Evolutionary conservation across 179 eudicot genomes (phyloP).

Genomic region (Corrigiola litoralis): DNA sequence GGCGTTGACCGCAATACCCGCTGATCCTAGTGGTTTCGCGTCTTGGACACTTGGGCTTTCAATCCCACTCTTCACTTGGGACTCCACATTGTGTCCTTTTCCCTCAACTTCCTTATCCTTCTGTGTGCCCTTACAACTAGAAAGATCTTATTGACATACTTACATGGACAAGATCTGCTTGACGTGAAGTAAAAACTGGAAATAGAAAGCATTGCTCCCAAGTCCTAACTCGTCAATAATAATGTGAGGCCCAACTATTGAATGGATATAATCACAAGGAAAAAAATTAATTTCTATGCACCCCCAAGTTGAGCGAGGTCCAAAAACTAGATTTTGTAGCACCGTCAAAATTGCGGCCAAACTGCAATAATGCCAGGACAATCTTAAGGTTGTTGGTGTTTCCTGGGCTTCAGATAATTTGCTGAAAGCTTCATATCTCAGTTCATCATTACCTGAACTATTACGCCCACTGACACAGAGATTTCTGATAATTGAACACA

Average conservation of each 20-base stretch:
- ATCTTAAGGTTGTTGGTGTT: slow-evolving; percentile 37
- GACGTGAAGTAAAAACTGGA: no score
- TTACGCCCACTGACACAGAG: slow-evolving; percentile 19
- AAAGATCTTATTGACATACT: no score
- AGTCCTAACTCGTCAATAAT: no score
- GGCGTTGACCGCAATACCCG: no score
- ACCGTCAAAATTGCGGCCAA: slow-evolving; percentile 7
- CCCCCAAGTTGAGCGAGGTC: not conserved
- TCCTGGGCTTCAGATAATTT: slow-evolving; percentile 27
- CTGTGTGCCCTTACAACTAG: no score
- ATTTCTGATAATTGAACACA: slow-evolving; percentile 53
- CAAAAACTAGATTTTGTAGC: not conserved
- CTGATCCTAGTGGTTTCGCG: no score
- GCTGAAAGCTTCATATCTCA: slow-evolving; percentile 9
- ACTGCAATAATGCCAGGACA: slow-evolving; percentile 18
- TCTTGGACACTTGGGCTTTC: no score
- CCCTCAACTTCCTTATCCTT: no score
- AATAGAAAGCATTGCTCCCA: no score
- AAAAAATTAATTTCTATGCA: not conserved
- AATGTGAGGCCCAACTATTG: not conserved
- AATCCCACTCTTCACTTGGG: no score
- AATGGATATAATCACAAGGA: not conserved
- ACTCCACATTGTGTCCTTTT: no score
- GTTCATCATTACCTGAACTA: slow-evolving; percentile 4
- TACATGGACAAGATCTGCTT: no score